Percentiles rank a stretch among this genome's conserved stretches.
phyloP scores from a whole-genome alignment of 1,284 basidiomycete species.

The Tetrapyrgos nigripes region DNA sequence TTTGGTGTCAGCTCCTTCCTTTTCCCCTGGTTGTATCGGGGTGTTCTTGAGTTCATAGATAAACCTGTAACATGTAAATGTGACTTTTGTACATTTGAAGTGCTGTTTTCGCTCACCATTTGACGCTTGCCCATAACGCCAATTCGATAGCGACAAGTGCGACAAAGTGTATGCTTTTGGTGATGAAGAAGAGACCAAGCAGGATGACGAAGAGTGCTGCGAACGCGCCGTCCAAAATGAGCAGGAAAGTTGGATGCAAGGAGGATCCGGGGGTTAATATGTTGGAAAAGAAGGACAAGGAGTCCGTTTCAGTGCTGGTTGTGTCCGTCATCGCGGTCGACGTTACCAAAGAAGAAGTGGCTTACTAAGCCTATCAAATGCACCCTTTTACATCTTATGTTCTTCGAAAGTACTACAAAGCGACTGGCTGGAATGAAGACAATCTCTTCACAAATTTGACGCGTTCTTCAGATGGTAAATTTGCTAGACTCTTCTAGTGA shows the following conservation, averaged over 20 bases:
- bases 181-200: slow-evolving; percentile 56
- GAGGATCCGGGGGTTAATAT: slow-evolving; percentile 78
- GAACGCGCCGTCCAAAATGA: slow-evolving; percentile 69
- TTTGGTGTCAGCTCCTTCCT: slow-evolving; percentile 26
- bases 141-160: slow-evolving; percentile 67
- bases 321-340: background rate
- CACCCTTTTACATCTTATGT: slow-evolving; percentile 90
- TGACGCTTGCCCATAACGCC: slow-evolving; percentile 76
- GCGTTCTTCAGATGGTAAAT: slow-evolving; percentile 83
- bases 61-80: slow-evolving; percentile 49
- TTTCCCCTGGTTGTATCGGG: slow-evolving; percentile 19
- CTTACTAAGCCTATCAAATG: too few relatives aligned
- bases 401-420: slow-evolving; percentile 86
- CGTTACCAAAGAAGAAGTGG: too few relatives aligned
- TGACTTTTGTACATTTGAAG: slow-evolving; percentile 24
- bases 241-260: slow-evolving; percentile 69
- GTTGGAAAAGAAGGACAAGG: slow-evolving; percentile 49
- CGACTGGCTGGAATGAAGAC: slow-evolving; percentile 96
- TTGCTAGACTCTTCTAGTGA: slow-evolving; percentile 33
- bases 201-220: slow-evolving; percentile 63
- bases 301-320: background rate
- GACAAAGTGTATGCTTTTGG: slow-evolving; percentile 70
- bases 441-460: slow-evolving; percentile 93
- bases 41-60: slow-evolving; percentile 54
- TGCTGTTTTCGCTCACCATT: slow-evolving; percentile 59